These are phyloP conservation scores for Coemansia sp. DNA, from an alignment of 192 early-diverging fungal genomes.

Conservation along the genomic window DNA sequence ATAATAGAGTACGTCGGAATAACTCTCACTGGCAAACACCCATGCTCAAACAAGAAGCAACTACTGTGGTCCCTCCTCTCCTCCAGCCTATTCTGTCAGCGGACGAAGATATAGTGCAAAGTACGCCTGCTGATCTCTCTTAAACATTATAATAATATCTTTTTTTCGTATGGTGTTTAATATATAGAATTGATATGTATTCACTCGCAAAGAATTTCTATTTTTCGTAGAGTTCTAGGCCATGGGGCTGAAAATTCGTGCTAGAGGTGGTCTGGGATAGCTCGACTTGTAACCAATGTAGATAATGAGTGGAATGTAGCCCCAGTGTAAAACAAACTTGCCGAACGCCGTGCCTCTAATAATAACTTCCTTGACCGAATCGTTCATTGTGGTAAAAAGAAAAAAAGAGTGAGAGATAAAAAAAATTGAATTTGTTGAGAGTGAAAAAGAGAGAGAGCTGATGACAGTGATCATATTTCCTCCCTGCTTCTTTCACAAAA, in stretches of 20 bases:
- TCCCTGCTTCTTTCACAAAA: background rate
- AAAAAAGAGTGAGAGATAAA: constrained; percentile 1
- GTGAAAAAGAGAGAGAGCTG: background rate
- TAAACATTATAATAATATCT: background rate
- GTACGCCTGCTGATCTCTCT: constrained; percentile 1
- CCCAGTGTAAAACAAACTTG: constrained; percentile 51
- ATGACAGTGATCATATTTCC: background rate
- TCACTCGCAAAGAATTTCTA: background rate
- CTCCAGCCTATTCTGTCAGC: background rate
- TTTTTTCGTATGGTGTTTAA: background rate
- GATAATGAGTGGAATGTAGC: constrained; percentile 54
- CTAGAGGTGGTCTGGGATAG: constrained; percentile 49
- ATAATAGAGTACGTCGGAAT: background rate
- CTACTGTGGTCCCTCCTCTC: background rate
- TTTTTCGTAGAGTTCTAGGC: constrained; percentile 22
- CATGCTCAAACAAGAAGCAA: constrained; percentile 13
- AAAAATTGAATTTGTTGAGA: background rate
- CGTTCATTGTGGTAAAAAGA: constrained; percentile 31
- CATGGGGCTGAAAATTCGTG: constrained; percentile 55
- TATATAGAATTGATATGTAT: background rate
- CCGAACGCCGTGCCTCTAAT: constrained; percentile 39
- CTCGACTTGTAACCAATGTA: constrained; percentile 50
- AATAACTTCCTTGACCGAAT: constrained; percentile 49
- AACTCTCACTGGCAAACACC: background rate
- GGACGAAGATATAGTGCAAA: background rate